Evolutionary conservation across 2,329 filamentous ascomycete species (phyloP).

Genomic region (Fusarium setosum): DNA sequence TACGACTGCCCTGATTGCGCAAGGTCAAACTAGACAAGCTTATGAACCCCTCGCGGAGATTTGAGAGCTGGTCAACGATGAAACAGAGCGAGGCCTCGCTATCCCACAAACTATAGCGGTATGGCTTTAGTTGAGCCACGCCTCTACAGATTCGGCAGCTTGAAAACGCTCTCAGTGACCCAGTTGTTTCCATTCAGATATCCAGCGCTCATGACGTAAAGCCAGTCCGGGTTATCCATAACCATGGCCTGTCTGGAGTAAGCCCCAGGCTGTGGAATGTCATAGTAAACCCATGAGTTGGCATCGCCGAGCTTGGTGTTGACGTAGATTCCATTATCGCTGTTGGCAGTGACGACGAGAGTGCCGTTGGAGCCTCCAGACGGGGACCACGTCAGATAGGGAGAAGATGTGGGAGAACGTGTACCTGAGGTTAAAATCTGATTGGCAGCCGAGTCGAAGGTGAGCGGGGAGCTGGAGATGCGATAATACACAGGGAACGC

Average conservation of each 20-base stretch:
- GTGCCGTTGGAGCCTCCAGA: neutral
- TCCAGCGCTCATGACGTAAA: conserved; percentile 11
- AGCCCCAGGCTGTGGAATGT: conserved; percentile 12
- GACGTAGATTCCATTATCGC: conserved; percentile 7
- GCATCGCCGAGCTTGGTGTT: conserved; percentile 17
- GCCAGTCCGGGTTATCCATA: conserved; percentile 13
- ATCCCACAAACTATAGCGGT: no score
- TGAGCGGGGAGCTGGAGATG: conserved; percentile 16
- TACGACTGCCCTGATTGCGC: no score
- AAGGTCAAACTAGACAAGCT: no score
- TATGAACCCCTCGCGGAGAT: no score
- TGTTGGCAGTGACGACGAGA: conserved; percentile 9
- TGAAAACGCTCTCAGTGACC: conserved; percentile 17
- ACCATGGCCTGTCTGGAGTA: conserved; percentile 21
- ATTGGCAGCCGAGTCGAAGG: neutral
- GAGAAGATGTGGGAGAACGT: neutral
- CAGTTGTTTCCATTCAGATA: conserved; percentile 3
- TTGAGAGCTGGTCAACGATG: no score
- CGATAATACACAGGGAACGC: conserved; percentile 18
- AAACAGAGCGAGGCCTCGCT: no score
- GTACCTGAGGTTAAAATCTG: neutral
- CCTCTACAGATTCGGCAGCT: conserved; percentile 5
- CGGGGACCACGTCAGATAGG: conserved; percentile 10
- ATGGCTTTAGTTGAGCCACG: no score
- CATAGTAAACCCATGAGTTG: conserved; percentile 11